A percentile compares a stretch with the other conserved stretches of the same genome.
These are phyloP conservation scores for Solanum bukasovii DNA, from an alignment of 257 asterid genomes.

Conservation along the genomic window DNA sequence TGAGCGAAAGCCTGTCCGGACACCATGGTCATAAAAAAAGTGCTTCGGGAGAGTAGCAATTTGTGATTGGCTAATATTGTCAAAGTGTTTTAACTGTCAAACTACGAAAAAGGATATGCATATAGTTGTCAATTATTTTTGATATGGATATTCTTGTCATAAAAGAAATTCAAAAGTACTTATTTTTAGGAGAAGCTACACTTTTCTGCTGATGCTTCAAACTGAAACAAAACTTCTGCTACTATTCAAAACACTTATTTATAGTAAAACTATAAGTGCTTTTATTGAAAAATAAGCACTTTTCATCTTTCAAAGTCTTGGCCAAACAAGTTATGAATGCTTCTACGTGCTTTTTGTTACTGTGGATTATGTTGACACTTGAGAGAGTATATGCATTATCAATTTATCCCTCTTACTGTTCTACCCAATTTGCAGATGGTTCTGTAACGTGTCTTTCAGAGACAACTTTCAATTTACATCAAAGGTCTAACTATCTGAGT, in stretches of 20 bases:
- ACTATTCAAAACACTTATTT: neutral
- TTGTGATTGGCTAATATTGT: too few species aligned
- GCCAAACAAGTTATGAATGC: neutral
- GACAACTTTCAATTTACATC: slow-evolving; percentile 53
- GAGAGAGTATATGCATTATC: neutral
- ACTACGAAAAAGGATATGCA: too few species aligned
- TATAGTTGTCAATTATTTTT: too few species aligned
- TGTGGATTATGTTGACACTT: neutral
- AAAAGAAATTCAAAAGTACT: neutral
- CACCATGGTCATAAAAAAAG: neutral
- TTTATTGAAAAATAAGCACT: neutral
- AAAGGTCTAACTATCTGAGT: slow-evolving; percentile 44
- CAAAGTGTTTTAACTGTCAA: too few species aligned
- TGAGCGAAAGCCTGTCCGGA: too few species aligned
- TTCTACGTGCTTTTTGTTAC: neutral
- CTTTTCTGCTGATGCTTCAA: neutral
- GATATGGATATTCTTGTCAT: neutral
- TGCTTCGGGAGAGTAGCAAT: neutral
- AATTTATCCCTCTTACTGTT: slow-evolving; percentile 6
- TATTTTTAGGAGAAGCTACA: neutral
- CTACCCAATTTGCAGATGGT: slow-evolving; percentile 55
- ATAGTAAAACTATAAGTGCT: neutral
- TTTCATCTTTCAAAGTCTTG: neutral
- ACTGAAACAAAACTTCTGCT: neutral
- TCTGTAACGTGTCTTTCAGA: slow-evolving; percentile 48